A percentile compares a stretch with the other conserved stretches of the same genome.
These are phyloP conservation scores for Suaeda aralocaspica DNA, from an alignment of 148 eudicot genomes.

Conservation along the genomic window DNA sequence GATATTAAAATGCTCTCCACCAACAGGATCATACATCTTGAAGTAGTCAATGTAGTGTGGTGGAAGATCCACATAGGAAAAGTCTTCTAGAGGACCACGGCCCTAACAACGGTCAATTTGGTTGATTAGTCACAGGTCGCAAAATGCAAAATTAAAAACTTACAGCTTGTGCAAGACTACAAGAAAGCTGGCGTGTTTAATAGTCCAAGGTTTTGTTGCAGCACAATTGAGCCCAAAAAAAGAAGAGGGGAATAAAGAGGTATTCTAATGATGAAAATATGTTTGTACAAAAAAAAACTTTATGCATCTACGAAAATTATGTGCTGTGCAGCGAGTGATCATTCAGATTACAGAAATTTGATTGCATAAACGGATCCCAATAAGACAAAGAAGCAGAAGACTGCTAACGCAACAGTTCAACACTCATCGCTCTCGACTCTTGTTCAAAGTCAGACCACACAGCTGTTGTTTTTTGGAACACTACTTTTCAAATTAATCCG, in stretches of 20 bases:
- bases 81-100: slow-evolving; percentile 86
- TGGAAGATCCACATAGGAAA: slow-evolving; percentile 70
- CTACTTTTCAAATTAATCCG: not conserved
- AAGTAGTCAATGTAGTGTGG: slow-evolving; percentile 76
- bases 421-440: not conserved
- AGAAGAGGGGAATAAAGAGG: not conserved
- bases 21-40: slow-evolving; percentile 73
- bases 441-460: not conserved
- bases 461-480: not conserved
- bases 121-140: not conserved
- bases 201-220: too few relatives aligned
- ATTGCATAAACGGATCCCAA: not conserved
- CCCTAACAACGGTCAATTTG: slow-evolving; percentile 46
- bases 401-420: not conserved
- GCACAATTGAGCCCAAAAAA: too few relatives aligned
- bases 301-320: not conserved
- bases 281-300: not conserved
- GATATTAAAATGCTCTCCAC: slow-evolving; percentile 91
- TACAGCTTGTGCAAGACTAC: not conserved
- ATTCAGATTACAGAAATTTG: not conserved
- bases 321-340: too few relatives aligned
- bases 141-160: not conserved
- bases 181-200: too few relatives aligned
- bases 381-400: not conserved
- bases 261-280: not conserved